A percentile compares a stretch with the other conserved stretches of the same genome.
phyloP scores from a whole-genome alignment of 257 asterid genomes.

The Rubia yunnanensis region DNA sequence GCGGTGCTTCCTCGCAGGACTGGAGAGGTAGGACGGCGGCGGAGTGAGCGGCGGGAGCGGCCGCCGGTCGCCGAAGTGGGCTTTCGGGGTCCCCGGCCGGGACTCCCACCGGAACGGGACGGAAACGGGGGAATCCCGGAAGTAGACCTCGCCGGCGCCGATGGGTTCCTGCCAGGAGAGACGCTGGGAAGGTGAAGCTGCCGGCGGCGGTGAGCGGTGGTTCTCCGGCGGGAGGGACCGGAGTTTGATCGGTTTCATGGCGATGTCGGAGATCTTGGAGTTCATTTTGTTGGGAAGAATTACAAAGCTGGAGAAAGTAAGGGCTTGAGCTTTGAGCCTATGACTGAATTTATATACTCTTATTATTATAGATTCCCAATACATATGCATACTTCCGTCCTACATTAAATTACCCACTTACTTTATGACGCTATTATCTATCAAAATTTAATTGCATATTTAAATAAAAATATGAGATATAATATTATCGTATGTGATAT shows the following conservation, averaged over 20 bases:
- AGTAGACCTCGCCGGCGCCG: constrained; percentile 19
- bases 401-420: too few species aligned
- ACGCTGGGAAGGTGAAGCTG: constrained; percentile 4
- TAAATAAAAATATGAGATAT: too few species aligned
- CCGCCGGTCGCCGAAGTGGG: constrained; percentile 8
- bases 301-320: background rate
- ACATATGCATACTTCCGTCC: too few species aligned
- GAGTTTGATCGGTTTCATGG: constrained; percentile 15
- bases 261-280: constrained; percentile 9
- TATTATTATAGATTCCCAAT: constrained; percentile 10
- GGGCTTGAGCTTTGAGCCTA: background rate
- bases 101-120: constrained; percentile 36
- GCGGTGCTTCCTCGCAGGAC: constrained; percentile 11
- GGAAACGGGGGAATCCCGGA: constrained; percentile 17
- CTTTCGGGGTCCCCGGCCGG: constrained; percentile 32
- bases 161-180: constrained; percentile 19
- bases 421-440: too few species aligned
- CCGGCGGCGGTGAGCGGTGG: background rate
- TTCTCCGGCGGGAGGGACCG: constrained; percentile 5
- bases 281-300: constrained; percentile 12
- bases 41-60: constrained; percentile 34
- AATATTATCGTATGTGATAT: too few species aligned
- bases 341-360: constrained; percentile 6
- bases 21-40: constrained; percentile 27
- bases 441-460: too few species aligned